Percentiles rank a stretch among this genome's conserved stretches.
phyloP scores from a whole-genome alignment of 2,329 filamentous ascomycete genomes.

The Canariomyces notabilis region DNA sequence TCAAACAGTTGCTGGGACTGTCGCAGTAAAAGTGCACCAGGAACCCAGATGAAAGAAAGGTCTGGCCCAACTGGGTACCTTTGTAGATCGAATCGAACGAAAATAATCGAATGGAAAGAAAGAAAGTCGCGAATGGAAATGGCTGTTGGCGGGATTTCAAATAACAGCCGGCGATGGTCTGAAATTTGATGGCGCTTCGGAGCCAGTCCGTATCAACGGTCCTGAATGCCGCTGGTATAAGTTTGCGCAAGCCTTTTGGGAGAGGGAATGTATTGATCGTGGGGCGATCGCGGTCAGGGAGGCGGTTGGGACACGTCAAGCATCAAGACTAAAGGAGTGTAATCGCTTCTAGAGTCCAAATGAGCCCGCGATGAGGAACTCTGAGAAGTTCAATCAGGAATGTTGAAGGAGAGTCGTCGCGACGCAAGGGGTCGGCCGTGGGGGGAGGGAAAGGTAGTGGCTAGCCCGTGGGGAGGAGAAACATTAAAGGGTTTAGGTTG shows the following conservation, averaged over 20 bases:
- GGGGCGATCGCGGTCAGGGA: slow-evolving; percentile 6
- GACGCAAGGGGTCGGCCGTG: slow-evolving; percentile 18
- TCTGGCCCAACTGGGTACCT: not conserved
- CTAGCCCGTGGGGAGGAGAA: slow-evolving; percentile 12
- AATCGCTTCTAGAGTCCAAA: slow-evolving; percentile 21
- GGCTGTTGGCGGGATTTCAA: not conserved
- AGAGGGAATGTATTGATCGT: slow-evolving; percentile 13
- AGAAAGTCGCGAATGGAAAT: slow-evolving; percentile 7
- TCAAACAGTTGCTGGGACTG: not conserved
- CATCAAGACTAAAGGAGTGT: slow-evolving; percentile 18
- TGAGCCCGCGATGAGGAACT: slow-evolving; percentile 22
- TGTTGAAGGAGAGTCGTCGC: slow-evolving; percentile 22
- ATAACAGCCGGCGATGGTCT: slow-evolving; percentile 3
- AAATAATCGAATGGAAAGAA: slow-evolving; percentile 7
- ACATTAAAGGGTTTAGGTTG: slow-evolving; percentile 20
- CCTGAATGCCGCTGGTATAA: slow-evolving; percentile 1
- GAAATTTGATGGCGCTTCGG: slow-evolving; percentile 5
- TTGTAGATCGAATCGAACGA: not conserved
- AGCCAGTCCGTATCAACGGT: slow-evolving; percentile 14
- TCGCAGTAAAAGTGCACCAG: too few species aligned
- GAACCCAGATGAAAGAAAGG: too few species aligned
- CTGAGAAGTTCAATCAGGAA: slow-evolving; percentile 18
- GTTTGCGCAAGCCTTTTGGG: slow-evolving; percentile 1
- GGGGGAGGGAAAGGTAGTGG: slow-evolving; percentile 14
- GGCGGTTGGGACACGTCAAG: slow-evolving; percentile 8